These are phyloP conservation scores for Pouteria glomerata DNA, from an alignment of 148 eudicot species.

Conservation along the genomic window DNA sequence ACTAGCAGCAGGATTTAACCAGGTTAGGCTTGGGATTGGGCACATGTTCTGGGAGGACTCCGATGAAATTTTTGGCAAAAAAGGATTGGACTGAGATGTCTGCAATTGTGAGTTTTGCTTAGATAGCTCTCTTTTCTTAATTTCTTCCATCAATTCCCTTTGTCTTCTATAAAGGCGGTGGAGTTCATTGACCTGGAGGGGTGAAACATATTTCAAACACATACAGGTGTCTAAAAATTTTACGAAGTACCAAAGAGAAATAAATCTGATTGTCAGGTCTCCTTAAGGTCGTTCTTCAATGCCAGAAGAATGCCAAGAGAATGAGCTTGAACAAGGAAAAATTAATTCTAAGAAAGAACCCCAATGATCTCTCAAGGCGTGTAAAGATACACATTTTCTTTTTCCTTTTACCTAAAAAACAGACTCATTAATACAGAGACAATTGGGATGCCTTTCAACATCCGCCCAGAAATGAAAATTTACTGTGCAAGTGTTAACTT, in stretches of 20 bases:
- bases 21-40: slow-evolving; percentile 20
- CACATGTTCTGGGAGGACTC: slow-evolving; percentile 8
- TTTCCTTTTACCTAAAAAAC: neutral
- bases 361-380: no score
- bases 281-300: neutral
- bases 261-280: neutral
- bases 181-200: slow-evolving; percentile 40
- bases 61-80: slow-evolving; percentile 16
- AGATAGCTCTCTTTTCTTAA: slow-evolving; percentile 23
- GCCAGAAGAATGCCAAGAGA: neutral
- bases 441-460: neutral
- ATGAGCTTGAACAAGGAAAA: neutral
- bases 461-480: neutral
- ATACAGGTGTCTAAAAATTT: neutral
- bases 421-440: neutral
- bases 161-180: slow-evolving; percentile 42
- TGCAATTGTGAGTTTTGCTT: slow-evolving; percentile 12
- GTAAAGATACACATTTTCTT: neutral
- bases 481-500: neutral
- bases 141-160: slow-evolving; percentile 40
- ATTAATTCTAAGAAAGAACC: neutral
- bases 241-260: neutral
- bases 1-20: slow-evolving; percentile 13
- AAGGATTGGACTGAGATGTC: slow-evolving; percentile 22
- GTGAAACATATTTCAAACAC: neutral